Evolutionary conservation across 2,329 filamentous ascomycete species (phyloP), one percentile per base, ranked within the genome.

Genomic region (Colletotrichum shisoi): DNA sequence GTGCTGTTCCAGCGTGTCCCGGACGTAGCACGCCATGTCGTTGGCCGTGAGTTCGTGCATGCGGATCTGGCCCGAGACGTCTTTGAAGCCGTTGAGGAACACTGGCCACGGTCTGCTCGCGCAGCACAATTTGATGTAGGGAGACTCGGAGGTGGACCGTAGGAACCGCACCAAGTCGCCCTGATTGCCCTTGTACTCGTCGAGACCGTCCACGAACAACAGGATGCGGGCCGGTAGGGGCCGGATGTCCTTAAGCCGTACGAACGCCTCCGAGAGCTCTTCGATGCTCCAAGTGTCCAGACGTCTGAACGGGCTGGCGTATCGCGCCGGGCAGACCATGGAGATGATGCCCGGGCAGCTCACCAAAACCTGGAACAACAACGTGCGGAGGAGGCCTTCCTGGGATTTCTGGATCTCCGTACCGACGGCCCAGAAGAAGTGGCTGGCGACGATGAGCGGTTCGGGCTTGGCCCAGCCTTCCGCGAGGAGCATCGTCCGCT

Each of bases 401-500:
- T 76, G 75, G 0, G 79, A 80, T 60, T 77, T 79, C 51, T 83
- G 79, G 44, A 79, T 72, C 1, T 67, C 52, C 2, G 73, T 76
- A 0, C 81, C 80, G 0, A 76, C 73, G 51, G 75, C 76, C 74
- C 80, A 82, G 67, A 82, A 80, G 69, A 78, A 83, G 67, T 79
- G 79, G 11, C 69, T 73, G 1, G 75, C 75, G 45, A 76, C 72
- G 0, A 78, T 63, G 4, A 79, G 63, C 3, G 72, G 71, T 3
- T 70, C 69, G 0, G 65, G 61, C 0, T 48, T 70, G 0, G 79
- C 75, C 81, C 81, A 84, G 1, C 69, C n/a, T 8, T 39, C 1
- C 0, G 79, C 66, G 3, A 52, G 39, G 1, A 69, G 3, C 0
- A 21, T 19, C 0, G 76, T 78, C 0, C 42, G 75, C 0, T 54